Evolutionary conservation across 768 basidiomycete species (phyloP), one percentile per base, ranked within the genome.

Genomic region (Boletellus ananas): DNA sequence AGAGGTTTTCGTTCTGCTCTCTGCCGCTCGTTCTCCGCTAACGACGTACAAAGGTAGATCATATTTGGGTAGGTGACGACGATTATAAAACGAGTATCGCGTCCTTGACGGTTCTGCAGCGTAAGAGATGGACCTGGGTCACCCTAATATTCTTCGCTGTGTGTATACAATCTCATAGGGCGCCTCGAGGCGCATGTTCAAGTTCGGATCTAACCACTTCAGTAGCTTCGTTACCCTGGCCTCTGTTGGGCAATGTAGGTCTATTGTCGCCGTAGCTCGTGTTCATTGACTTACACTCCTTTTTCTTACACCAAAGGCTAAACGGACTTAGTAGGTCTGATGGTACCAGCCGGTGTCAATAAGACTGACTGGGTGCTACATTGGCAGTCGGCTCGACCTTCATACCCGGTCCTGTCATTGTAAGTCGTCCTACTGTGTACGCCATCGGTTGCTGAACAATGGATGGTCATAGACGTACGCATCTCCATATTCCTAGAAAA

Each of bases 161-260:
- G 11, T n/a, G 46, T 39, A 37, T 20, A 18, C 8, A 18, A 13
- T 9, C 14, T 31, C 14, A 5, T 21, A 8, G 20, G 23, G 10
- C 11, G 8, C 3, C 4, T 4, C 17, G 40, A n/a, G 14, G 6
- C 17, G 7, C 16, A n/a, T n/a, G 11, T n/a, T 18, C 25, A 1
- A 8, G 17, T 47, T 23, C 14, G 11, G 14, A 34, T 18, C 16
- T 47, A 37, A 29, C n/a, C 13, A 17, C 9, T 3, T 7, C 10
- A 23, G n/a, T 31, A 47, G 46, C 37, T 47, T 29, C 49, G 49
- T 17, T 50, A 50, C n/a, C 29, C 20, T 16, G 49, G 49, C 17
- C 36, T 50, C 16, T 37, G 42, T 25, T 50, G 49, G 49, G 43
- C 20, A 7, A 25, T 45, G 49, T 50, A 27, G 6, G 42, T 50